Evolutionary conservation across 2,329 filamentous ascomycete species (phyloP).

Genomic region (Berkeleyomyces basicola): DNA sequence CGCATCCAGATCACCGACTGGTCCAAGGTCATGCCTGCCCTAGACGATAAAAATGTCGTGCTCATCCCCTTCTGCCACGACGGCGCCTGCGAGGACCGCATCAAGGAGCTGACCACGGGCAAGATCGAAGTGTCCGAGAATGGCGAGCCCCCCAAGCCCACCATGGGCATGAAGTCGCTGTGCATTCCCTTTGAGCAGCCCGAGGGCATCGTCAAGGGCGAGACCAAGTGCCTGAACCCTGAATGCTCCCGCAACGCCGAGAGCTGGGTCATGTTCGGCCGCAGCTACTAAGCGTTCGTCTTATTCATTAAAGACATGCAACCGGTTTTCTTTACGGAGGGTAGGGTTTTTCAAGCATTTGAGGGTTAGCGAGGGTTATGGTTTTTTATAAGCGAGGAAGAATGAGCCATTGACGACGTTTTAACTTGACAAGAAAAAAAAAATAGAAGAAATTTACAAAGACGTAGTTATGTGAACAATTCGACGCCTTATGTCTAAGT

Average conservation of each 20-base stretch:
- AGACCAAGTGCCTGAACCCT: conserved; percentile 85
- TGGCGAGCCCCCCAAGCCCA: conserved; percentile 37
- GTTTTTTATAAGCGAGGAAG: background rate
- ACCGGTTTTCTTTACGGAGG: background rate
- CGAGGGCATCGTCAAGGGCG: conserved; percentile 56
- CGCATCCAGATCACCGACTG: conserved; percentile 69
- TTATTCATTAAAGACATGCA: background rate
- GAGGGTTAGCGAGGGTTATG: background rate
- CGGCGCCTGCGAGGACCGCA: conserved; percentile 72
- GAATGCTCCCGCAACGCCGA: conserved; percentile 62
- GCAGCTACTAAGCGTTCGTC: conserved; percentile 37
- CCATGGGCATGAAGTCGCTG: conserved; percentile 51
- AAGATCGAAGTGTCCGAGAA: conserved; percentile 43
- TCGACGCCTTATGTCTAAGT: no score
- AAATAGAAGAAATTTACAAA: conserved; percentile 1
- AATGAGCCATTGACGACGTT: background rate
- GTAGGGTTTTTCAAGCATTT: background rate
- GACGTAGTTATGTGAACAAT: no score
- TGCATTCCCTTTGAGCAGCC: conserved; percentile 75
- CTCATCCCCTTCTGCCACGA: conserved; percentile 81
- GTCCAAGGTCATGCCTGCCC: conserved; percentile 77
- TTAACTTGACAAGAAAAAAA: conserved; percentile 4
- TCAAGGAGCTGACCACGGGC: conserved; percentile 81
- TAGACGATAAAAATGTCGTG: conserved; percentile 85
- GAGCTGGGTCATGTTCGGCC: conserved; percentile 86